These are phyloP conservation scores for Roridomyces roridus DNA, from an alignment of 768 basidiomycete genomes.

Conservation along the genomic window DNA sequence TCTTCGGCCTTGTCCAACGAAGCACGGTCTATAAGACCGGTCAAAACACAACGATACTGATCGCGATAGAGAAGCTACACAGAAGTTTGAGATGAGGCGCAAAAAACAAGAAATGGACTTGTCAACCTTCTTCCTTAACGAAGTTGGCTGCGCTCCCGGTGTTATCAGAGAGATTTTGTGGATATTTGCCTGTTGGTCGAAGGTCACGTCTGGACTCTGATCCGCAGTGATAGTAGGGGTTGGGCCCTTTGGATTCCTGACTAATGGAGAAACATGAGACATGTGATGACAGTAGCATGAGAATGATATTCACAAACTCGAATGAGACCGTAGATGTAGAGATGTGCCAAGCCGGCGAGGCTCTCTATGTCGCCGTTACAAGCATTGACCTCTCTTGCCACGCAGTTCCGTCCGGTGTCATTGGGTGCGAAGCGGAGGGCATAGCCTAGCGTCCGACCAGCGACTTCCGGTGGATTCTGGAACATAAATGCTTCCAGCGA, in stretches of 20 bases:
- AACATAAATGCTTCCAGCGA: too few relatives aligned
- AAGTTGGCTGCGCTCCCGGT: not conserved
- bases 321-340: conserved; percentile 1
- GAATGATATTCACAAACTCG: not conserved
- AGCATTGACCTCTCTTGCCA: not conserved
- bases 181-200: not conserved
- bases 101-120: too few relatives aligned
- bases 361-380: not conserved
- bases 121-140: not conserved
- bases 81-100: too few relatives aligned
- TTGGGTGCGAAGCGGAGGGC: not conserved
- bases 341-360: not conserved
- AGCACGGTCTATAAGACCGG: too few relatives aligned
- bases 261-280: not conserved
- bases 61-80: too few relatives aligned
- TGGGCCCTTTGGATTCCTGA: not conserved
- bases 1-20: too few relatives aligned
- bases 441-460: not conserved
- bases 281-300: not conserved
- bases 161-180: not conserved
- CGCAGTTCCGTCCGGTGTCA: not conserved
- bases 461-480: too few relatives aligned
- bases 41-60: too few relatives aligned
- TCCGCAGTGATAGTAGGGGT: not conserved
- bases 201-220: not conserved